A percentile compares a stretch with the other conserved stretches of the same genome.
These are phyloP conservation scores for Keithomyces neogunnii DNA, from an alignment of 2,329 filamentous ascomycete genomes.

Conservation along the genomic window DNA sequence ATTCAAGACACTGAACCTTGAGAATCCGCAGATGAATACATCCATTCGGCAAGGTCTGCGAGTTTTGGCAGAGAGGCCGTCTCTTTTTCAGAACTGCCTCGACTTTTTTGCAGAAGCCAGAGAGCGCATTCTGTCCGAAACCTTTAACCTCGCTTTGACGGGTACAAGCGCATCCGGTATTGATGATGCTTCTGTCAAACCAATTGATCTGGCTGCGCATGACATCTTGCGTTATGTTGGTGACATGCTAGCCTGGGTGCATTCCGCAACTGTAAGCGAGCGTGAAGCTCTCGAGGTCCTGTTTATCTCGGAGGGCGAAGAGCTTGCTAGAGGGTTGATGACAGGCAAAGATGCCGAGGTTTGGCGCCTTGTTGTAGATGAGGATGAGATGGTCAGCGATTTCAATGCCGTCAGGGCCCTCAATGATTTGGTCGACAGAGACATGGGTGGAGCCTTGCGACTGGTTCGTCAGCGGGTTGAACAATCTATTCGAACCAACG, in stretches of 20 bases:
- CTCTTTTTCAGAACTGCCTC: constrained; percentile 85
- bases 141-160: constrained; percentile 82
- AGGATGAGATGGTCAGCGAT: constrained; percentile 42
- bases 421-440: constrained; percentile 77
- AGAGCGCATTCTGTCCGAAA: constrained; percentile 77
- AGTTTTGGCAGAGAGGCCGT: constrained; percentile 80
- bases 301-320: constrained; percentile 84
- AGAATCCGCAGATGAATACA: constrained; percentile 85
- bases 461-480: constrained; percentile 86
- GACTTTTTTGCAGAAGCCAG: constrained; percentile 89
- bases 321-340: constrained; percentile 75
- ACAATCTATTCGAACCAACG: constrained; percentile 85
- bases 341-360: constrained; percentile 74
- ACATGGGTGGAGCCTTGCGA: constrained; percentile 71
- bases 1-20: constrained; percentile 84
- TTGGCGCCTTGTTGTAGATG: constrained; percentile 62
- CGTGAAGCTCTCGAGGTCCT: constrained; percentile 84
- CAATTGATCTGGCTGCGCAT: constrained; percentile 89
- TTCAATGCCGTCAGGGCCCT: constrained; percentile 80
- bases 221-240: constrained; percentile 87
- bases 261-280: constrained; percentile 90
- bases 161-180: constrained; percentile 53
- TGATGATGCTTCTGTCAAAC: constrained; percentile 61
- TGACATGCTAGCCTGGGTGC: constrained; percentile 96
- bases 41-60: constrained; percentile 77